Conservation (phyloP, 441 rosid species). For the Geranium incanum region DNA sequence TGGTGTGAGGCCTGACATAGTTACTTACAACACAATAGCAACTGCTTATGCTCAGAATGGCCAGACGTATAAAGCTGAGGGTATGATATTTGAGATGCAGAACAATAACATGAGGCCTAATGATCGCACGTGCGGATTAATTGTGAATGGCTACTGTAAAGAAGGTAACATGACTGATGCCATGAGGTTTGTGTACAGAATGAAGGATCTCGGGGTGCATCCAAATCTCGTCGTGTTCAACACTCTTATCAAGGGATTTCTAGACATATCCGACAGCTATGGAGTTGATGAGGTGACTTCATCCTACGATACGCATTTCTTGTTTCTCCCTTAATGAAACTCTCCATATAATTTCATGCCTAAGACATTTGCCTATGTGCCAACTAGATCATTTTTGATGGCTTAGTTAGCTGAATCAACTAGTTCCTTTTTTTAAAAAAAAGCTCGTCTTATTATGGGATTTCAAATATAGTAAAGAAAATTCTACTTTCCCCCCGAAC, state of each 20-base stretch:
- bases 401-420: too few relatives aligned
- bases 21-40: slow-evolving; percentile 75
- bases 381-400: too few relatives aligned
- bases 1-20: slow-evolving; percentile 65
- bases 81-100: slow-evolving; percentile 64
- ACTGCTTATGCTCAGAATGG: slow-evolving; percentile 58
- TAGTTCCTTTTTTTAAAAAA: too few relatives aligned
- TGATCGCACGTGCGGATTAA: slow-evolving; percentile 75
- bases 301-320: slow-evolving; percentile 6
- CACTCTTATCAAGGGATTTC: slow-evolving; percentile 75
- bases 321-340: too few relatives aligned
- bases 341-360: too few relatives aligned
- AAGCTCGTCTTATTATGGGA: too few relatives aligned
- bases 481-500: too few relatives aligned
- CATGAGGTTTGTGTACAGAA: slow-evolving; percentile 56
- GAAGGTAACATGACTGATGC: slow-evolving; percentile 79
- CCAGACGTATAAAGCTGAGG: slow-evolving; percentile 60
- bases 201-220: slow-evolving; percentile 78
- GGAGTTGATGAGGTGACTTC: slow-evolving; percentile 71
- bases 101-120: slow-evolving; percentile 55
- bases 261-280: slow-evolving; percentile 45
- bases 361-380: too few relatives aligned
- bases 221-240: slow-evolving; percentile 87
- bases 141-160: slow-evolving; percentile 69
- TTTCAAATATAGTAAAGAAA: too few relatives aligned